Evolutionary conservation across 192 early-diverging fungal species (phyloP).

Genomic region (Backusella mclennaniae): DNA sequence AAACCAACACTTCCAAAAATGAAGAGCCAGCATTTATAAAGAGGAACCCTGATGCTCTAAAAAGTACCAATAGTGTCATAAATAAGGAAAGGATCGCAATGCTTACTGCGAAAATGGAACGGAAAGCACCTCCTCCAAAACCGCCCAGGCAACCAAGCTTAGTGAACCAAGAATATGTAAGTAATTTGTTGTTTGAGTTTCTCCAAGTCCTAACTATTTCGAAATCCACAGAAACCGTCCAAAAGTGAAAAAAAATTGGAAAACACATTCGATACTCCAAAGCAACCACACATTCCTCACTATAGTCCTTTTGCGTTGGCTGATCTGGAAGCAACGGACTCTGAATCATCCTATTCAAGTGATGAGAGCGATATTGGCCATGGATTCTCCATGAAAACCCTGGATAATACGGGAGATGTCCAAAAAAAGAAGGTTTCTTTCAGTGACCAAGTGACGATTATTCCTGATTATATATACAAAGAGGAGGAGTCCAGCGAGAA

Average conservation of each 20-base stretch:
- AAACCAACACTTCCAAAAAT: background rate
- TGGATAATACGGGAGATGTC: background rate
- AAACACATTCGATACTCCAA: background rate
- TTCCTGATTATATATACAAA: background rate
- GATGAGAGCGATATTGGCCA: background rate
- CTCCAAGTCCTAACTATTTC: background rate
- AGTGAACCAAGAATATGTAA: background rate
- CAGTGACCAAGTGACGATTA: background rate
- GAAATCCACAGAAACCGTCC: background rate
- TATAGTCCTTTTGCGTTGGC: background rate
- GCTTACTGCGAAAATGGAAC: background rate
- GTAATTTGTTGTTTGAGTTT: background rate
- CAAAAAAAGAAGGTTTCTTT: slow-evolving; percentile 8
- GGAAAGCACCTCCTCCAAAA: background rate
- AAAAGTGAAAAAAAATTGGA: background rate
- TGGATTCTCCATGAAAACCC: background rate
- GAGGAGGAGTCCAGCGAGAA: background rate
- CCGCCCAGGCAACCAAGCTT: background rate
- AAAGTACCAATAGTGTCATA: background rate
- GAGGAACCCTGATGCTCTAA: background rate
- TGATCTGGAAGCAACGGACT: background rate
- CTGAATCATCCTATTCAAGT: background rate
- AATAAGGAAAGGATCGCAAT: background rate
- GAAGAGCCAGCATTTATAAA: background rate
- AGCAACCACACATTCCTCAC: background rate